A percentile compares a stretch with the other conserved stretches of the same genome.
phyloP scores from a whole-genome alignment of 495 filamentous ascomycete genomes.

The Lasiosphaeris hirsuta region DNA sequence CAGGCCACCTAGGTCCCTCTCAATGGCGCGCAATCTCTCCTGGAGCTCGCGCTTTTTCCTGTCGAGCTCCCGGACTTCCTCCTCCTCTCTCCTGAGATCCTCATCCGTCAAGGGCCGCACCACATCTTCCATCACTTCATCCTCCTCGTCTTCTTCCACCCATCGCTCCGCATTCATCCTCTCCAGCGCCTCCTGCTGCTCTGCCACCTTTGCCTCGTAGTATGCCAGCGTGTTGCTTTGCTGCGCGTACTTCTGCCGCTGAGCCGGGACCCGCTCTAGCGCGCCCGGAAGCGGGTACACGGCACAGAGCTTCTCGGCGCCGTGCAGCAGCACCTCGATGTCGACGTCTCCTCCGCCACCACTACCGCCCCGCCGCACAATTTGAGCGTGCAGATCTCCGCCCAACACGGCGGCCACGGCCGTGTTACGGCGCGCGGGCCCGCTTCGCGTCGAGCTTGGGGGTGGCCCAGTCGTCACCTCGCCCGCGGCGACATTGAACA shows the following conservation, averaged over 20 bases:
- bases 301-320: conserved; percentile 84
- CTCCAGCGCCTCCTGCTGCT: conserved; percentile 71
- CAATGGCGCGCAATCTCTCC: conserved; percentile 73
- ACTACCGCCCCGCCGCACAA: conserved; percentile 54
- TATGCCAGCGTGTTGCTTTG: conserved; percentile 70
- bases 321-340: conserved; percentile 78
- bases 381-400: conserved; percentile 78
- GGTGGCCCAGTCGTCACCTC: conserved; percentile 51
- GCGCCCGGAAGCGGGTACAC: conserved; percentile 87
- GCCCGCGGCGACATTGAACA: conserved; percentile 53
- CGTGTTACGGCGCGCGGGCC: conserved; percentile 61
- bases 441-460: conserved; percentile 37
- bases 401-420: conserved; percentile 89
- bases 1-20: conserved; percentile 71
- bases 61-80: conserved; percentile 75
- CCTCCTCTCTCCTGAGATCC: conserved; percentile 72
- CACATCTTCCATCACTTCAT: conserved; percentile 37
- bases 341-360: conserved; percentile 68
- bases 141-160: conserved; percentile 46
- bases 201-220: conserved; percentile 75
- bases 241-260: conserved; percentile 68
- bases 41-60: conserved; percentile 73
- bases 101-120: conserved; percentile 62
- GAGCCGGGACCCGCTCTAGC: conserved; percentile 67
- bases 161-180: conserved; percentile 60